These are phyloP conservation scores for Ophiostoma sp. DNA, from an alignment of 2,329 filamentous ascomycete genomes.

Conservation along the genomic window DNA sequence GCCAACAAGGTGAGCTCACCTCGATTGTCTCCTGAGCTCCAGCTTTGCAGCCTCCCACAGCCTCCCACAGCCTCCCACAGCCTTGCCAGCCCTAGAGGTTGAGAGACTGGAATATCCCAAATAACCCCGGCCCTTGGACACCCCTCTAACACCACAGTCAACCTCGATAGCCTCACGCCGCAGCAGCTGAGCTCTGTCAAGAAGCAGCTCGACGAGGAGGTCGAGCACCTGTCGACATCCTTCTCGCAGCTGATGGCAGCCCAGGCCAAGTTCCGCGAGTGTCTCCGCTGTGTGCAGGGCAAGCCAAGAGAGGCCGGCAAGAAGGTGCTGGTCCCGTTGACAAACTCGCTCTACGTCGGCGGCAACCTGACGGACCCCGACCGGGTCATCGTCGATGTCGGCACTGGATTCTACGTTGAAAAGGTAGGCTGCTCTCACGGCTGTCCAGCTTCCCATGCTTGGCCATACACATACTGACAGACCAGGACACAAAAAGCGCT, in stretches of 20 bases:
- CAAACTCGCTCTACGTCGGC: conserved; percentile 88
- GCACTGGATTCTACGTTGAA: conserved; percentile 91
- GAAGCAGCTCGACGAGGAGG: conserved; percentile 91
- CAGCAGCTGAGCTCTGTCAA: conserved; percentile 88
- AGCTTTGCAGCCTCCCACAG: not conserved
- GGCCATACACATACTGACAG: not conserved
- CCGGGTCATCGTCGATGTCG: conserved; percentile 83
- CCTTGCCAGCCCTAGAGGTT: not conserved
- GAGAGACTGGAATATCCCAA: not conserved
- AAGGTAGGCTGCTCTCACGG: conserved; percentile 53
- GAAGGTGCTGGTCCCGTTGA: conserved; percentile 83
- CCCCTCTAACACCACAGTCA: conserved; percentile 39
- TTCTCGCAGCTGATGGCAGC: conserved; percentile 86
- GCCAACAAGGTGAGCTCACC: conserved; percentile 13
- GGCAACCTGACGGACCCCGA: conserved; percentile 70
- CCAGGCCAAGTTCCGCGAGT: conserved; percentile 88
- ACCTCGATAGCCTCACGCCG: conserved; percentile 68
- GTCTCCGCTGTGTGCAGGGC: conserved; percentile 66
- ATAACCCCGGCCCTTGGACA: not conserved
- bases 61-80: not conserved
- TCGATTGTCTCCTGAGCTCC: not conserved
- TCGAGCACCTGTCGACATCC: conserved; percentile 86
- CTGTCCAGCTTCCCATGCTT: not conserved
- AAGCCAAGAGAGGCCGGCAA: conserved; percentile 35
- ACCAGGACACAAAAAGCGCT: conserved; percentile 49